These are phyloP conservation scores for Ramaria rubella DNA, from an alignment of 768 basidiomycete genomes.

Conservation along the genomic window DNA sequence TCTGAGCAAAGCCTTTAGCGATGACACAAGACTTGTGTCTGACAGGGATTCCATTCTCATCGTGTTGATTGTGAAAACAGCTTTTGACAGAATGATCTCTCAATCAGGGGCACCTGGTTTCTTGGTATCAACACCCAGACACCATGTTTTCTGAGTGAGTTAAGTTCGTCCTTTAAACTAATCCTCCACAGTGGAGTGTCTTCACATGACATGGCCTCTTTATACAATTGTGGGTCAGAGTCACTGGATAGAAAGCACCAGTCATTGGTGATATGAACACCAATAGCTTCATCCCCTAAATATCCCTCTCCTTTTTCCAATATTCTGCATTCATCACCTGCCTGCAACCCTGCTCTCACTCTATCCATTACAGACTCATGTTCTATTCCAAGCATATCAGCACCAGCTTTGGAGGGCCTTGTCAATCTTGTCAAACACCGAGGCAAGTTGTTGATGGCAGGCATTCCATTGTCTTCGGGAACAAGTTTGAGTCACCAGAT, in stretches of 20 bases:
- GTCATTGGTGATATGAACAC: constrained; percentile 13
- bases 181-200: constrained; percentile 17
- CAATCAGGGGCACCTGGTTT: constrained; percentile 17
- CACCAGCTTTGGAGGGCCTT: constrained; percentile 7
- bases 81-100: constrained; percentile 18
- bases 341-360: constrained; percentile 6
- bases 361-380: neutral
- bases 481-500: neutral
- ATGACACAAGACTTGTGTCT: constrained; percentile 35
- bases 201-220: constrained; percentile 17
- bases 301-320: constrained; percentile 12
- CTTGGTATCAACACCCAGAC: constrained; percentile 19
- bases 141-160: constrained; percentile 12
- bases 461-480: neutral
- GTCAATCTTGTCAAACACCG: neutral
- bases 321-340: neutral
- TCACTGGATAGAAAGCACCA: constrained; percentile 13
- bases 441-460: neutral
- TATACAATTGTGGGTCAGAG: constrained; percentile 16
- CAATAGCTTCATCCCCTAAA: too few relatives aligned
- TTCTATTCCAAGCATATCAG: constrained; percentile 10
- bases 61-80: constrained; percentile 26
- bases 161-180: constrained; percentile 20
- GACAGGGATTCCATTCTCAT: constrained; percentile 19
- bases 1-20: constrained; percentile 36